Base-by-base conservation (phyloP, 139 green algal species). In the Pedinophyceae sp. region DNA sequence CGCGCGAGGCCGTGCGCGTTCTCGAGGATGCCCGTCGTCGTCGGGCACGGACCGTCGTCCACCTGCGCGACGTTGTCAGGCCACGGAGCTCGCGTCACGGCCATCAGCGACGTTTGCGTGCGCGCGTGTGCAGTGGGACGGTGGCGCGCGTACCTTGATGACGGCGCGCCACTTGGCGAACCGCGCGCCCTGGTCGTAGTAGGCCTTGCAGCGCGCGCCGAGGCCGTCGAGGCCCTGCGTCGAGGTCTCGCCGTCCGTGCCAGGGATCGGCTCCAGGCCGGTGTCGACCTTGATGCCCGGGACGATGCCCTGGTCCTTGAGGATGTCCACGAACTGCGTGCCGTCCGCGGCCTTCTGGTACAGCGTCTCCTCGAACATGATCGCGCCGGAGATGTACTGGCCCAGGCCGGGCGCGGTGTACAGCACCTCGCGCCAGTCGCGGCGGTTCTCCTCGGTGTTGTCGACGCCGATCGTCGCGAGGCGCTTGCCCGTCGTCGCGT, bases 291-390 rank as follows among this genome's bases (percentile, higher is more conserved):
- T 95, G 65, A 95, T 92, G 40, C 87, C 87, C 3, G 83, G 75
- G 20, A 82, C 38, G 34, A 95, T 80, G 34, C 72, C 73, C 34
- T 76, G 53, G 1, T 60, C 52, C 19, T 61, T 62, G 28, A 93
- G 63, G 2, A 77, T 26, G 18, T 89, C 69, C 27, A 85, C 68
- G 59, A 95, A 86, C 20, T 67, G 74, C 30, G 60, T 60, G 30
- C 75, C 76, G 4, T 71, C 75, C 1, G 52, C 48, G 25, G 25
- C 57, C 23, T 43, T 67, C 68, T 93, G 79, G 41, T 75, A 83
- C n/a, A 95, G 65, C 0, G 84, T 95, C 66, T 95, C 87, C 59
- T 98, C 90, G 75, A 95, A 96, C 79, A 97, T 84, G 75, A 97
- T 97, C 53, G 72, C 71, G 18, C 82, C 78, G 23, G 54, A 74